Evolutionary conservation across 306 rosid genomes (phyloP).

Genomic region (Cercis canadensis): DNA sequence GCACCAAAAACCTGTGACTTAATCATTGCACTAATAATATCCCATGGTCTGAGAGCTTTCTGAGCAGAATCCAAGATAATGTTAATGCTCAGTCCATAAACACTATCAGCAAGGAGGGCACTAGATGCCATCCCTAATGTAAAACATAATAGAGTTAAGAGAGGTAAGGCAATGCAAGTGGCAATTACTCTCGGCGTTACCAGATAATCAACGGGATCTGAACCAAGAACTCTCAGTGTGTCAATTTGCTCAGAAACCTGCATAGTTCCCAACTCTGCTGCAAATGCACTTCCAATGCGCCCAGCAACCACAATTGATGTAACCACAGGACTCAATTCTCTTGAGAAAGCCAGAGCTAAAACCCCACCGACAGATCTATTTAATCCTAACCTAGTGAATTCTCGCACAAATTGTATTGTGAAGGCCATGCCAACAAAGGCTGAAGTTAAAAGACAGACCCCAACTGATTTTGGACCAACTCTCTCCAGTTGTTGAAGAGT

Average conservation of each 20-base stretch:
- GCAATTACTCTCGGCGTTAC: conserved; percentile 93
- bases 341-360: conserved; percentile 89
- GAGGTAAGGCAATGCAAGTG: conserved; percentile 75
- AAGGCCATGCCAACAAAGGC: conserved; percentile 99
- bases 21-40: conserved; percentile 87
- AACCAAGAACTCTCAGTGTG: conserved; percentile 86
- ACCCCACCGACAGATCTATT: conserved; percentile 97
- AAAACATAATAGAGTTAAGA: conserved; percentile 87
- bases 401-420: conserved; percentile 91
- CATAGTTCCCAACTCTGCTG: conserved; percentile 98
- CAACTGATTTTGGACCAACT: conserved; percentile 91
- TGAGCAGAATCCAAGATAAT: conserved; percentile 92
- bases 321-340: conserved; percentile 96
- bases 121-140: conserved; percentile 92
- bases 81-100: conserved; percentile 88
- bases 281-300: conserved; percentile 94
- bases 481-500: conserved; percentile 91
- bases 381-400: conserved; percentile 87
- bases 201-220: conserved; percentile 92
- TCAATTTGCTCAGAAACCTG: conserved; percentile 98
- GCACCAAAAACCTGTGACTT: conserved; percentile 94
- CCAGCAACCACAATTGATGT: conserved; percentile 95
- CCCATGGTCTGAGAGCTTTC: conserved; percentile 84
- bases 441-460: conserved; percentile 92
- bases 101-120: conserved; percentile 80